Evolutionary conservation across 495 filamentous ascomycete species (phyloP), one percentile per base, ranked within the genome.

Genomic region (Chaetomidium leptoderma): DNA sequence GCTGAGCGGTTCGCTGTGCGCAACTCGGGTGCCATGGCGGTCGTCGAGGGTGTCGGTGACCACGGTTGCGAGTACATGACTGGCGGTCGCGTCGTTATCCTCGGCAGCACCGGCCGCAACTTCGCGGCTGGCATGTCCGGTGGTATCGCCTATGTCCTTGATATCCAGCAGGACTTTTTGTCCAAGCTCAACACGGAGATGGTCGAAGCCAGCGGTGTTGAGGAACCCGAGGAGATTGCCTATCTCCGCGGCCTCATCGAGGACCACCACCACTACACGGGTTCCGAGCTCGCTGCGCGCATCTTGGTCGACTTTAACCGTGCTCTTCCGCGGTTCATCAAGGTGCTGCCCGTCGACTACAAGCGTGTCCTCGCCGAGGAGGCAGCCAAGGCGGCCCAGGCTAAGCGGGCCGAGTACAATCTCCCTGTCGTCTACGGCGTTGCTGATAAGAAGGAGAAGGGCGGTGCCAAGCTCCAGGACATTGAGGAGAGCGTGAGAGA

Each of bases 61-160:
- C 93, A 99, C 69, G 91, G 92, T 46, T 97, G 92, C 69, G 93
- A 99, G 78, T 99, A 99, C 82, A 99, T 99, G 93, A 98, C 93
- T 58, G 93, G 93, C 67, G 93, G 93, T 67, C 90, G 95, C 69
- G 84, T 97, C 36, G 76, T 99, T 57, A 79, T 95, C 59, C 80
- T 99, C 44, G 93, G 93, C 57, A 83, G 86, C 66, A 96, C 90
- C 66, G 93, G 93, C n/a, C 93, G 93, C 61, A 99, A 99, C 81
- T 99, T 99, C 66, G 93, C 95, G 66, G 93, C 93, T 57, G 93
- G 93, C 78, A 99, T 99, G 93, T 97, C 92, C 66, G 93, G 93
- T 65, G 93, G 93, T 77, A 97, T 99, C 75, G 92, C 95, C 33
- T 99, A 99, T 61, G 83, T 97, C 53, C 82, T 99, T 17, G 93